Base-by-base conservation (phyloP, 106 monocot genomes). In the Vanilla planifolia region DNA sequence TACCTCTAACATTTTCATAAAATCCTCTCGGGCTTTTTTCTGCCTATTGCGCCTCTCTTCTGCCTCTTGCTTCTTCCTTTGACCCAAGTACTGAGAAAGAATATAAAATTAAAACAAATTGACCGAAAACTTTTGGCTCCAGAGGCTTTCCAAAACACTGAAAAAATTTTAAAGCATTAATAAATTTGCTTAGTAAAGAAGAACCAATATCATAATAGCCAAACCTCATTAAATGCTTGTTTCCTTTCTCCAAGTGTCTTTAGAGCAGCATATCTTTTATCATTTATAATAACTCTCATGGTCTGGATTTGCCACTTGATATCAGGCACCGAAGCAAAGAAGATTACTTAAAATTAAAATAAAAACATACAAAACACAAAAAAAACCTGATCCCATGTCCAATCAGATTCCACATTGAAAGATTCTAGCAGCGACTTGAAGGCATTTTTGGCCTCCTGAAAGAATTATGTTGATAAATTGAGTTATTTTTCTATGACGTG, bases 181-280 rank as follows among this genome's bases (percentile, higher is more conserved):
- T 6, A 52, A 52, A 53, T 32, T 17, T 13, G 7, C 9, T 51
- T 40, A 29, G 24, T n/a, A 33, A 27, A 11, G 29, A 4, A 5
- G 4, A 8, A 33, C 0, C 16, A 55, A 21, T 19, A 21, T 17
- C 8, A 36, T 53, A 21, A 57, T 35, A 32, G n/a, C 8, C 47
- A 28, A 47, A 92, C 96, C 96, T 98, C 96, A 88, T 92, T 91
- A 72, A 98, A 98, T 58, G 96, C 96, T 70, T 98, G 96, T 61
- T 98, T 98, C 67, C 79, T 91, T 74, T 98, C 96, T 43, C 96
- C 96, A 46, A 92, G 85, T 39, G 91, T 85, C 63, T 80, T 91
- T 27, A 98, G 60, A 72, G 96, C 84, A 73, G 78, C 78, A 68
- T 92, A 98, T 68, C 91, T 87, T 67, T 92, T 98, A 75, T 98